Conservation (phyloP, 164 flowering plant genomes). For the Annona cherimola region DNA sequence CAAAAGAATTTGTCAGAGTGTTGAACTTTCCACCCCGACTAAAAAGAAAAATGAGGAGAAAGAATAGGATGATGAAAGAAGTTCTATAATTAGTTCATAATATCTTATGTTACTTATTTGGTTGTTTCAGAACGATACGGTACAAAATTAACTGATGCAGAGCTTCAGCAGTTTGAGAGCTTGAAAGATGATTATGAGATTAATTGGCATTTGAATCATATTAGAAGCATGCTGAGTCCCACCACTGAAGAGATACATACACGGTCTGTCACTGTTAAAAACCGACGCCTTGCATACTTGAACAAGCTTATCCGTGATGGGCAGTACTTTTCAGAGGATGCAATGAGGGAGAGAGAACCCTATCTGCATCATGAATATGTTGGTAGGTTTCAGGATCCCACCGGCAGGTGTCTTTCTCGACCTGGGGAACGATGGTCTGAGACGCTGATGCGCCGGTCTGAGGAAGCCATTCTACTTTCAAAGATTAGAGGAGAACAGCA, state of each 20-base stretch:
- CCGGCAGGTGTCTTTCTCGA: constrained; percentile 66
- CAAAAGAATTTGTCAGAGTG: too few species aligned
- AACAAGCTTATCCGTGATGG: constrained; percentile 58
- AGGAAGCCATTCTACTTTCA: constrained; percentile 74
- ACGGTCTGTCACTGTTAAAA: constrained; percentile 60
- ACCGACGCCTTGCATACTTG: constrained; percentile 76
- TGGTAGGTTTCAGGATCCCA: constrained; percentile 84
- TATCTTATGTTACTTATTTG: not conserved
- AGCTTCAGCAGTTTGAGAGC: constrained; percentile 58
- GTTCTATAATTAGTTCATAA: not conserved
- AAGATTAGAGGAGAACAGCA: constrained; percentile 85
- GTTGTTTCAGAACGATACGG: constrained; percentile 70
- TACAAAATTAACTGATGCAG: constrained; percentile 42
- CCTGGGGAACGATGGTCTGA: constrained; percentile 98
- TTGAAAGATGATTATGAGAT: constrained; percentile 70
- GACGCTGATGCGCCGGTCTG: constrained; percentile 69
- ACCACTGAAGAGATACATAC: constrained; percentile 46
- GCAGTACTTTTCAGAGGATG: constrained; percentile 87
- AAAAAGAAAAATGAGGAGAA: too few species aligned
- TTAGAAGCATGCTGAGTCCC: constrained; percentile 51
- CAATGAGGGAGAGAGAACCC: constrained; percentile 98
- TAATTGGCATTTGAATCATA: constrained; percentile 71
- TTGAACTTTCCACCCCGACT: too few species aligned
- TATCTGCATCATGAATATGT: constrained; percentile 88
- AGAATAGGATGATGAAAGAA: too few species aligned